phyloP scores from a whole-genome alignment of 2,329 filamentous ascomycete genomes.

The Dryadomyces quercivorus region DNA sequence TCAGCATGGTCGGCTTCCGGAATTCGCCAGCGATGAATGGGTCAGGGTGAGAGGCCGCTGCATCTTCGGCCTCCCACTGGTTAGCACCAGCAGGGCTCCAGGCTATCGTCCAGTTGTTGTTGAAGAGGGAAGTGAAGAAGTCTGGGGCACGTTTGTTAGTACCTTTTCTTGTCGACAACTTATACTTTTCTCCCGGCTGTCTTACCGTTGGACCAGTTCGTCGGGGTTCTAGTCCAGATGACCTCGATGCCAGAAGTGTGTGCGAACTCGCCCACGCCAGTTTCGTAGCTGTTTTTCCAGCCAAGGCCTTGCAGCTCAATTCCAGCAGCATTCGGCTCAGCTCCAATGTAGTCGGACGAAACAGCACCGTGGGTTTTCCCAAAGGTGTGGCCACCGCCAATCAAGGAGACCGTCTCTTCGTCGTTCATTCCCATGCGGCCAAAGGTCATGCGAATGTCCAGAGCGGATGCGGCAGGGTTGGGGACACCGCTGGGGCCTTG shows the following conservation, averaged over 20 bases:
- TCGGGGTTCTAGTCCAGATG: conserved; percentile 65
- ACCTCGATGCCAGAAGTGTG: conserved; percentile 71
- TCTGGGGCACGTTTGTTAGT: conserved; percentile 12
- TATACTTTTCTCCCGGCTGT: not conserved
- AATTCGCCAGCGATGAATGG: conserved; percentile 59
- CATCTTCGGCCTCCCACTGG: conserved; percentile 64
- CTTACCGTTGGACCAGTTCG: conserved; percentile 55
- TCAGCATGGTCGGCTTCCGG: conserved; percentile 63
- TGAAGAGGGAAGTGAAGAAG: conserved; percentile 66
- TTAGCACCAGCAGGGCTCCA: conserved; percentile 66
- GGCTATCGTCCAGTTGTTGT: conserved; percentile 64
- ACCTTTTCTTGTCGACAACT: no score
- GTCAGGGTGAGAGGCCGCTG: conserved; percentile 50
- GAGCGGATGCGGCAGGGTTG: conserved; percentile 55
- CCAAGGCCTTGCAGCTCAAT: conserved; percentile 60
- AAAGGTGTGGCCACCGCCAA: conserved; percentile 66
- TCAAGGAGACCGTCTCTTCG: conserved; percentile 68
- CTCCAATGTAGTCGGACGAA: conserved; percentile 48
- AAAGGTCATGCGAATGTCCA: conserved; percentile 67
- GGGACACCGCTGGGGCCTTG: conserved; percentile 63
- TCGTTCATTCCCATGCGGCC: conserved; percentile 75
- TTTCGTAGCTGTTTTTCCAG: conserved; percentile 52
- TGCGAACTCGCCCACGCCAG: conserved; percentile 58
- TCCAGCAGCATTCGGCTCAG: conserved; percentile 53
- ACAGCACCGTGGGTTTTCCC: conserved; percentile 73